Percentiles rank a stretch among this genome's conserved stretches.
Evolutionary conservation across 352 stramenopile species (phyloP).

Genomic region (Aphanomyces invadans): DNA sequence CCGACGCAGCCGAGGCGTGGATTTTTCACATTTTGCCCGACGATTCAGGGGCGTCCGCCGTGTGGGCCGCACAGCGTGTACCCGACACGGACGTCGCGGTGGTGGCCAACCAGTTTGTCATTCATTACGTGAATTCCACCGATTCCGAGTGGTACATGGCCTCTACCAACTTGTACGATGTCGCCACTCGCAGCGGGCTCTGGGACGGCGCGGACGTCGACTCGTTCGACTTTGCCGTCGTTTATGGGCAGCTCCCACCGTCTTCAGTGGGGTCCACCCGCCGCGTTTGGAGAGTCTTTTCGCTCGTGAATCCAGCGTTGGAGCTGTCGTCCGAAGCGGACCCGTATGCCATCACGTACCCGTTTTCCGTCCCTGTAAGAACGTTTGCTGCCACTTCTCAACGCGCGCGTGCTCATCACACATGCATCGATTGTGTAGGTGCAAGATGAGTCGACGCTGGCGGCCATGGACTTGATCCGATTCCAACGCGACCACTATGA

Average conservation of each 20-base stretch:
- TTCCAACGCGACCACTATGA: slow-evolving; percentile 92
- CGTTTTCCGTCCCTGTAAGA: slow-evolving; percentile 59
- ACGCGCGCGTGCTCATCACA: background rate
- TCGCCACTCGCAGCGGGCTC: slow-evolving; percentile 75
- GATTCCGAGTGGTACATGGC: slow-evolving; percentile 82
- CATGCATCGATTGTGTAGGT: background rate
- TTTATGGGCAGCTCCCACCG: slow-evolving; percentile 62
- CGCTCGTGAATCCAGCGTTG: slow-evolving; percentile 59
- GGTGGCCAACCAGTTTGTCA: slow-evolving; percentile 93
- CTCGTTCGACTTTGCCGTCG: slow-evolving; percentile 83
- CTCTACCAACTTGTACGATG: slow-evolving; percentile 81
- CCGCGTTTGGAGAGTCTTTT: slow-evolving; percentile 86
- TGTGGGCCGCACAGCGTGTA: slow-evolving; percentile 91
- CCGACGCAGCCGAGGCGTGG: slow-evolving; percentile 88
- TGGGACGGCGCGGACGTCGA: slow-evolving; percentile 51
- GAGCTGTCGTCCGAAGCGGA: slow-evolving; percentile 66
- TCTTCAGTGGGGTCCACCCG: slow-evolving; percentile 46
- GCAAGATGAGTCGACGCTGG: slow-evolving; percentile 40
- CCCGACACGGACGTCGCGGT: slow-evolving; percentile 71
- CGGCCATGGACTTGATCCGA: slow-evolving; percentile 81
- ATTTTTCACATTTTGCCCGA: slow-evolving; percentile 95
- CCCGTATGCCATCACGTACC: slow-evolving; percentile 70
- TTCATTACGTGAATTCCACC: slow-evolving; percentile 75
- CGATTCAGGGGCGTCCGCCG: slow-evolving; percentile 81
- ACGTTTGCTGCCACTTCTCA: background rate